These are phyloP conservation scores for Wickerhamomyces strasburgensis DNA, from an alignment of 805 yeast species.

Conservation along the genomic window DNA sequence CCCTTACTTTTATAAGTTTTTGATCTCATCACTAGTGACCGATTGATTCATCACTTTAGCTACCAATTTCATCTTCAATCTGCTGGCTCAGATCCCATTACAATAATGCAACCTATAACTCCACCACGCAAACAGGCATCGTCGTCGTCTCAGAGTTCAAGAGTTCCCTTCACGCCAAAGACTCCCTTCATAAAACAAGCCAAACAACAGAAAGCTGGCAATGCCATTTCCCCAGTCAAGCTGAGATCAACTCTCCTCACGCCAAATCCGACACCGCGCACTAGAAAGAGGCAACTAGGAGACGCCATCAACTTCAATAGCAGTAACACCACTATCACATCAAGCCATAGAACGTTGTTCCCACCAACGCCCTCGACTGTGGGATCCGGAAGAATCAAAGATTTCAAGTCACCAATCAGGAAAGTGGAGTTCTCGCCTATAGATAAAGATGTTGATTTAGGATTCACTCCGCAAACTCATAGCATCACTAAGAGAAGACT, in stretches of 20 bases:
- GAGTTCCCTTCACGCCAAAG: slow-evolving; percentile 17
- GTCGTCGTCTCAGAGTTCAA: slow-evolving; percentile 8
- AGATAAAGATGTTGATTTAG: slow-evolving; percentile 2
- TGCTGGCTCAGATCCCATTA: background rate
- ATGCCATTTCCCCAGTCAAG: slow-evolving; percentile 7
- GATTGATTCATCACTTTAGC: too few species aligned
- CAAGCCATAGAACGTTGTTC: slow-evolving; percentile 19
- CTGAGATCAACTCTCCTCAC: slow-evolving; percentile 12
- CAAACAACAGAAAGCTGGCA: slow-evolving; percentile 7
- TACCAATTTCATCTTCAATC: background rate
- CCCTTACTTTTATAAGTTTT: too few species aligned
- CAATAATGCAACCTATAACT: slow-evolving; percentile 20
- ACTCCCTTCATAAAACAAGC: slow-evolving; percentile 20
- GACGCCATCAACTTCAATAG: slow-evolving; percentile 10
- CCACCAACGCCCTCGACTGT: slow-evolving; percentile 28
- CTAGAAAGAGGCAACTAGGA: slow-evolving; percentile 14
- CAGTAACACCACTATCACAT: slow-evolving; percentile 7
- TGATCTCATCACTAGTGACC: too few species aligned
- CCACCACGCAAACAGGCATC: slow-evolving; percentile 16
- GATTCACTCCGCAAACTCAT: slow-evolving; percentile 7
- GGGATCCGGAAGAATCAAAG: slow-evolving; percentile 25
- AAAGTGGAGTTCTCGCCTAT: slow-evolving; percentile 8
- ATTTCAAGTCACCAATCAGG: slow-evolving; percentile 11
- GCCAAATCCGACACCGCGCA: slow-evolving; percentile 24
- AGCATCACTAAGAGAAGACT: slow-evolving; percentile 9